Conservation (phyloP, 2,329 filamentous ascomycete species). For the Penicillium polonicum region DNA sequence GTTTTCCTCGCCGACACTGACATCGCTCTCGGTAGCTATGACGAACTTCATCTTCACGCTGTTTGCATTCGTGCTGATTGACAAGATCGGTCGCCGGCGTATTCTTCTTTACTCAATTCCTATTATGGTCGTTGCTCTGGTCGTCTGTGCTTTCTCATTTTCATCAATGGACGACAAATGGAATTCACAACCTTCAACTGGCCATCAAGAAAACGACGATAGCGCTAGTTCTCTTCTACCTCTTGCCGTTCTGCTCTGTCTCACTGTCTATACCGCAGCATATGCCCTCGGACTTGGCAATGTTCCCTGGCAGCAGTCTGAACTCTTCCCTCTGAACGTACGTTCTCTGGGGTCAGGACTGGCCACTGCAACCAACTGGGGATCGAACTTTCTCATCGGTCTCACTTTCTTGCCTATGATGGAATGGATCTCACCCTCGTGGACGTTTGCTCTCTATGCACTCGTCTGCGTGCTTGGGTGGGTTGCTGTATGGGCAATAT, state of each 20-base stretch:
- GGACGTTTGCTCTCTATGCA: conserved; percentile 82
- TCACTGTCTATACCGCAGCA: conserved; percentile 79
- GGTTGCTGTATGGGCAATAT: conserved; percentile 67
- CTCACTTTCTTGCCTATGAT: conserved; percentile 87
- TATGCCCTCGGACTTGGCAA: conserved; percentile 88
- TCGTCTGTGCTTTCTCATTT: conserved; percentile 72
- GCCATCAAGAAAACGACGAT: conserved; percentile 26
- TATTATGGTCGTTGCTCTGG: conserved; percentile 73
- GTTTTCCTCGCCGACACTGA: conserved; percentile 75
- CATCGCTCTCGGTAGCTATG: conserved; percentile 73
- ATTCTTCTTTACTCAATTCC: conserved; percentile 83
- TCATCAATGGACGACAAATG: conserved; percentile 55
- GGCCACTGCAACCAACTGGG: conserved; percentile 79
- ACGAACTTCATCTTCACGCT: conserved; percentile 81
- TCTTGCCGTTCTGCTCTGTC: conserved; percentile 66
- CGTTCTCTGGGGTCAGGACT: conserved; percentile 62
- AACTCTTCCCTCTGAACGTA: conserved; percentile 72
- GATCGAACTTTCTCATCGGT: conserved; percentile 79
- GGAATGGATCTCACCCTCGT: conserved; percentile 68
- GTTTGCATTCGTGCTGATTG: conserved; percentile 73
- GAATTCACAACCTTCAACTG: conserved; percentile 14
- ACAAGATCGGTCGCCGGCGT: conserved; percentile 72
- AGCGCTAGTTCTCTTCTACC: conserved; percentile 32
- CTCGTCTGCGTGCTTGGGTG: conserved; percentile 66
- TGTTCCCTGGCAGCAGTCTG: conserved; percentile 94